Conservation (phyloP, 2,329 filamentous ascomycete species). For the Trichophyton benhamiae region DNA sequence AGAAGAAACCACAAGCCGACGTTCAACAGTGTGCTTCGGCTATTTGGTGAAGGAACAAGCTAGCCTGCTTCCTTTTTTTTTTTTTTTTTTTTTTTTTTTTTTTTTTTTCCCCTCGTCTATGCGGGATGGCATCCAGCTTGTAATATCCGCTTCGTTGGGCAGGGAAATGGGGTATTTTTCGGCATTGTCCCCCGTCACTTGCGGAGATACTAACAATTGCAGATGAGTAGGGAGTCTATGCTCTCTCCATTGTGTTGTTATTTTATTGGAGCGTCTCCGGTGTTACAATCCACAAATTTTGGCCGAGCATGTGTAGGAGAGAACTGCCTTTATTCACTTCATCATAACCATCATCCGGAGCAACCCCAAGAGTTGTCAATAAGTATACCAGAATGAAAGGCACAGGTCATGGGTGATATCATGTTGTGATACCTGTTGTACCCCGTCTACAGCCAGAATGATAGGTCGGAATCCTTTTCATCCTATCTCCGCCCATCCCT, state of each 20-base stretch:
- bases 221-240: neutral
- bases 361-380: neutral
- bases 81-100: too few relatives aligned
- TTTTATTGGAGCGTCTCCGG: neutral
- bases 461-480: neutral
- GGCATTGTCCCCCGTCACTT: neutral
- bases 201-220: neutral
- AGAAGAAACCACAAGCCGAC: neutral
- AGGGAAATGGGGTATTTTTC: neutral
- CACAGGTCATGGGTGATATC: neutral
- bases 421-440: constrained; percentile 1
- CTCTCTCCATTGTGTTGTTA: neutral
- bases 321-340: neutral
- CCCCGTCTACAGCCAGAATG: neutral
- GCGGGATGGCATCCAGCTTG: neutral
- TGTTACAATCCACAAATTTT: neutral
- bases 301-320: neutral
- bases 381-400: neutral
- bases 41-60: constrained; percentile 1
- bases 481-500: neutral
- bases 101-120: too few relatives aligned
- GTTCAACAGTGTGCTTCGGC: neutral
- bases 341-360: neutral
- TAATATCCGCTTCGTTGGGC: neutral
- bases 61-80: neutral